Evolutionary conservation across 805 yeast species (phyloP).

Genomic region (Yamadazyma nakazawae): DNA sequence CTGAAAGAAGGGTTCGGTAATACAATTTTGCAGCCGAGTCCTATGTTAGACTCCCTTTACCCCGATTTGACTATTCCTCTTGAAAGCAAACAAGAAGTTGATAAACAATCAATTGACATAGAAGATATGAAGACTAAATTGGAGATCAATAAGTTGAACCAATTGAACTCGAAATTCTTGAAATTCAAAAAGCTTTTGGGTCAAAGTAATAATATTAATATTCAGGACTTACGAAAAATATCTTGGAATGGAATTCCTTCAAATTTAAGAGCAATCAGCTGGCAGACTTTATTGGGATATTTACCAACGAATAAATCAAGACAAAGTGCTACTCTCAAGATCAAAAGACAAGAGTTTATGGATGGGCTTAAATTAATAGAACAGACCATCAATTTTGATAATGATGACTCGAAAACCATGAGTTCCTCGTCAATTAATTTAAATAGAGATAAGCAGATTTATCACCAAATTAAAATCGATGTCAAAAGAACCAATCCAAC

Average conservation of each 20-base stretch:
- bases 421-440: conserved; percentile 16
- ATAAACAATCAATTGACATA: conserved; percentile 43
- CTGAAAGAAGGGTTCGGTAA: conserved; percentile 12
- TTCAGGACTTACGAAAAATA: conserved; percentile 67
- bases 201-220: conserved; percentile 51
- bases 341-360: conserved; percentile 82
- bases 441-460: conserved; percentile 53
- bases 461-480: conserved; percentile 95
- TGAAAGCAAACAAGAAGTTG: conserved; percentile 4
- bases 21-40: conserved; percentile 20
- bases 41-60: conserved; percentile 32
- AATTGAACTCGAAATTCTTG: conserved; percentile 57
- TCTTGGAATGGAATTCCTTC: conserved; percentile 95
- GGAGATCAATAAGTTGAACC: conserved; percentile 55
- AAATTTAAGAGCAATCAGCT: conserved; percentile 72
- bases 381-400: conserved; percentile 43
- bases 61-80: conserved; percentile 35
- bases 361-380: conserved; percentile 63
- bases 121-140: conserved; percentile 37
- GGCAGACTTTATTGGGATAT: conserved; percentile 91
- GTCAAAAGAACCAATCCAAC: conserved; percentile 92
- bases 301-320: conserved; percentile 81
- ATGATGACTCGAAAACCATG: conserved; percentile 15
- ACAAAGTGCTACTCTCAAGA: conserved; percentile 61
- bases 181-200: conserved; percentile 64